Evolutionary conservation across 2,329 filamentous ascomycete species (phyloP), one percentile per base, ranked within the genome.

Genomic region (Hypoxylon sp.): DNA sequence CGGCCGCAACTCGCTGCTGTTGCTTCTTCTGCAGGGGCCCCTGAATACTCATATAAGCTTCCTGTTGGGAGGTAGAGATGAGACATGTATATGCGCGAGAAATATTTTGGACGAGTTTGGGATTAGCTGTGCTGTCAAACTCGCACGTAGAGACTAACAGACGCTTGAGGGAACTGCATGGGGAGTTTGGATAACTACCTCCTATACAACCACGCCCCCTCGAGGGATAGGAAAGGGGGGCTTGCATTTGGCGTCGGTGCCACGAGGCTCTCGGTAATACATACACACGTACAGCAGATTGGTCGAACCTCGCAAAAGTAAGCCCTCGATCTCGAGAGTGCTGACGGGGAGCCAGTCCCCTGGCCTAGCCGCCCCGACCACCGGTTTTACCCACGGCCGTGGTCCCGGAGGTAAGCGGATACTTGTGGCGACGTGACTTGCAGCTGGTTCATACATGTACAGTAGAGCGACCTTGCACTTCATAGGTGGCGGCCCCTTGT

Each of bases 141-240:
- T 49, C 51, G 5, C 30, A 54, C 51, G 12, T 26, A 20, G 16
- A 4, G 40, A 32, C 44, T 16, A 32, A 16, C 30, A 38, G 22
- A 22, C 9, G 36, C 38, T 52, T 38, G n/a, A 1, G 16, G 20
- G 32, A 38, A 60, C 49, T 9, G 53, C 38, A 22, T 32, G 30
- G 20, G 32, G 36, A 26, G 16, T 44, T n/a, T n/a, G 14, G 36
- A 7, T 36, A 32, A 8, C 4, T 28, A 28, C 30, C 11, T 28
- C 26, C 26, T 46, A 59, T 52, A 52, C 49, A 16, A 38, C 24
- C 57, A 61, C 57, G 51, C 49, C 57, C 56, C 56, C 38, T 28
- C 16, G 5, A 11, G 5, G 12, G 26, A 24, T 24, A 14, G 28
- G 26, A 7, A 40, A 42, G 28, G n/a, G n/a, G 26, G 54, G 38